These are phyloP conservation scores for Groenewaldozyma tartarivorans DNA, from an alignment of 805 yeast genomes.

Conservation along the genomic window DNA sequence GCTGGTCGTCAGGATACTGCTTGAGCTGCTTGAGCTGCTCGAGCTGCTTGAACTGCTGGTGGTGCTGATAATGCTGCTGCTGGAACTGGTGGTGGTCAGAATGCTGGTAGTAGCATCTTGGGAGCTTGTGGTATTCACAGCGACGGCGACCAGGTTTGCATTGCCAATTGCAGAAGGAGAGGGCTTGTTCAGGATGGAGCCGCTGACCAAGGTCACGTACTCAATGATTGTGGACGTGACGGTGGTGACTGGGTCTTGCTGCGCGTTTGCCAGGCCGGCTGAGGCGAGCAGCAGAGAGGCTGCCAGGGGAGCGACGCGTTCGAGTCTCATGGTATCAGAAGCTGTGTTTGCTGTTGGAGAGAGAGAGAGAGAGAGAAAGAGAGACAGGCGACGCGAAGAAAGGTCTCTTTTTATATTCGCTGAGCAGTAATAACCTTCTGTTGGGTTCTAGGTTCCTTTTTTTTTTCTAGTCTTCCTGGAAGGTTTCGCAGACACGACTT, in stretches of 20 bases:
- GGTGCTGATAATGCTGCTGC: slow-evolving; percentile 5
- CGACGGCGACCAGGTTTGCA: slow-evolving; percentile 11
- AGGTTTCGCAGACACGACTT: no score
- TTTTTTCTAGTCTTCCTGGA: no score
- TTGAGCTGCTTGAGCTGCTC: no score
- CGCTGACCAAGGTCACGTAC: slow-evolving; percentile 15
- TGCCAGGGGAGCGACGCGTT: slow-evolving; percentile 7
- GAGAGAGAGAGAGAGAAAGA: not conserved
- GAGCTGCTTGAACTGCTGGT: slow-evolving; percentile 10
- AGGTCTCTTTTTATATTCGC: no score
- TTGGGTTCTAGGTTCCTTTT: no score
- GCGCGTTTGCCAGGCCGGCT: slow-evolving; percentile 6
- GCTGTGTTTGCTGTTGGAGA: not conserved
- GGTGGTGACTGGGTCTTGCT: slow-evolving; percentile 17
- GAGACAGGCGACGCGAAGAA: not conserved
- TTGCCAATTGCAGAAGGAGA: slow-evolving; percentile 9
- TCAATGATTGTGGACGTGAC: slow-evolving; percentile 16
- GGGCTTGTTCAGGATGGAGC: slow-evolving; percentile 11
- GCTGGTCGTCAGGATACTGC: slow-evolving; percentile 2
- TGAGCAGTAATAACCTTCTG: no score
- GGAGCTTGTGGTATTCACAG: slow-evolving; percentile 5
- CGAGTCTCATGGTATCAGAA: slow-evolving; percentile 10
- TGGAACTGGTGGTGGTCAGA: not conserved
- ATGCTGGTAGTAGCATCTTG: slow-evolving; percentile 1
- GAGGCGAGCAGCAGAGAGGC: no score